Percentiles rank a stretch among this genome's conserved stretches.
Conservation (phyloP, 805 yeast genomes). For the Candida taoyuanica region DNA sequence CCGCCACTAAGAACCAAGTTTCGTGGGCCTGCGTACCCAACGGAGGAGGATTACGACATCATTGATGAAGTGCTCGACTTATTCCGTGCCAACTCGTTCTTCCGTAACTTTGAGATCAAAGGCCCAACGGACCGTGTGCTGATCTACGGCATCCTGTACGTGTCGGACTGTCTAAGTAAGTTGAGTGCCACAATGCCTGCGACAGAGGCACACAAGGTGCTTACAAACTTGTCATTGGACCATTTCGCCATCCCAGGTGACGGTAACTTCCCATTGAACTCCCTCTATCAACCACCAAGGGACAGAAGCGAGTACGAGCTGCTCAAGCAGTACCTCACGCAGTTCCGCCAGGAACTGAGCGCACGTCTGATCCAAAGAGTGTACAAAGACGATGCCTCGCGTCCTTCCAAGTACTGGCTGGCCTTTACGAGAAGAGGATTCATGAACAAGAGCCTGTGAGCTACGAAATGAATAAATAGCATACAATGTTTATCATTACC, state of each 20-base stretch:
- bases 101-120: constrained; percentile 94
- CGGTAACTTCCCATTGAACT: constrained; percentile 86
- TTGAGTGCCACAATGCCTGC: constrained; percentile 45
- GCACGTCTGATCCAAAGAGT: constrained; percentile 71
- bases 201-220: constrained; percentile 58
- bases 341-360: constrained; percentile 92
- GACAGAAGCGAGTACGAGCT: constrained; percentile 74
- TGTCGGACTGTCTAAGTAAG: constrained; percentile 76
- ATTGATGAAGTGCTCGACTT: constrained; percentile 88
- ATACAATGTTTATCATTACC: too few species aligned
- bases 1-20: constrained; percentile 78
- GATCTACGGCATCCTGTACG: constrained; percentile 88
- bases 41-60: constrained; percentile 75
- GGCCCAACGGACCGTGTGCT: constrained; percentile 91
- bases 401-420: constrained; percentile 90
- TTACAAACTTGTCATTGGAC: constrained; percentile 84
- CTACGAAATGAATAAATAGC: neutral
- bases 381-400: constrained; percentile 50
- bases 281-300: constrained; percentile 66
- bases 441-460: constrained; percentile 77
- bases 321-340: constrained; percentile 76
- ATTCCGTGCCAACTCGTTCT: constrained; percentile 93
- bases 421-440: constrained; percentile 93
- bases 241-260: constrained; percentile 93
- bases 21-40: constrained; percentile 90